phyloP scores from a whole-genome alignment of 2,329 filamentous ascomycete genomes.

The Rhynchosporium graminicola region DNA sequence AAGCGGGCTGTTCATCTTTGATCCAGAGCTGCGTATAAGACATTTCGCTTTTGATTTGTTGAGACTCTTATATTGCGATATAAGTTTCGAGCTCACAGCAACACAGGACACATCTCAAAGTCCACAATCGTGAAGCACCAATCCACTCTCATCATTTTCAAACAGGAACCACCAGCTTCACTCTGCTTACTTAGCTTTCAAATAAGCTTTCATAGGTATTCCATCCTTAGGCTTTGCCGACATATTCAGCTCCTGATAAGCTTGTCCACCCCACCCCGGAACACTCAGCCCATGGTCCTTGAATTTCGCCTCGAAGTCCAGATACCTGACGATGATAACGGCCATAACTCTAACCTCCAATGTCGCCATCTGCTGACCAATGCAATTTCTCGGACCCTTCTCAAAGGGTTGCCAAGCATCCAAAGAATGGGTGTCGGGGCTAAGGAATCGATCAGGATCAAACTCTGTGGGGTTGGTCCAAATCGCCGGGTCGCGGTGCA shows the following conservation, averaged over 20 bases:
- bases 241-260: constrained; percentile 27
- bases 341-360: constrained; percentile 50
- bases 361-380: constrained; percentile 57
- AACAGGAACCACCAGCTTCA: background rate
- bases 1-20: too few species aligned
- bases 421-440: constrained; percentile 37
- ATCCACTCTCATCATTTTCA: too few species aligned
- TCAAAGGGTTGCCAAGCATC: constrained; percentile 59
- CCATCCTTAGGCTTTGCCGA: constrained; percentile 31
- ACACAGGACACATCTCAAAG: too few species aligned
- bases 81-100: too few species aligned
- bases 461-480: constrained; percentile 44
- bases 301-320: constrained; percentile 48
- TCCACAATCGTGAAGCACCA: too few species aligned
- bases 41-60: too few species aligned
- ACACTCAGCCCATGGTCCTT: constrained; percentile 30
- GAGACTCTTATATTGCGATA: too few species aligned
- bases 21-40: too few species aligned
- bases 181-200: background rate
- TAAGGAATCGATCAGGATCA: constrained; percentile 50
- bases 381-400: constrained; percentile 55
- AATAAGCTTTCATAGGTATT: constrained; percentile 23
- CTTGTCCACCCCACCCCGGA: constrained; percentile 25
- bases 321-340: constrained; percentile 48
- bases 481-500: constrained; percentile 47